Conservation (phyloP, 257 asterid genomes). For the Knoxia roxburghii region DNA sequence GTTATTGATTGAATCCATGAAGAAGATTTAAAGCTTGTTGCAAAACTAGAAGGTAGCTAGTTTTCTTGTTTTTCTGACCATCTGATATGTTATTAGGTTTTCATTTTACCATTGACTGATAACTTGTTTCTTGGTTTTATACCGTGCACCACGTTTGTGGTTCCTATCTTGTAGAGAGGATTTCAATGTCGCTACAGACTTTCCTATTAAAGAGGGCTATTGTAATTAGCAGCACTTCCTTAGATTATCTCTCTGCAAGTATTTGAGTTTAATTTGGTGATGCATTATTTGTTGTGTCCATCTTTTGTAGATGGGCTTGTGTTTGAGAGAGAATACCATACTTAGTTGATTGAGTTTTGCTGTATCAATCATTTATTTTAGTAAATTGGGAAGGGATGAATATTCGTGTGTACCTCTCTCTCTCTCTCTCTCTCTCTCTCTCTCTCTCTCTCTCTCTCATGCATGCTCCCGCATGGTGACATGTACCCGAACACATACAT, state of each 20-base stretch:
- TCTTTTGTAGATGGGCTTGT: neutral
- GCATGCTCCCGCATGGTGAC: neutral
- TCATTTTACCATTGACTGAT: neutral
- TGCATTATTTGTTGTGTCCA: neutral
- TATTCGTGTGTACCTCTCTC: neutral
- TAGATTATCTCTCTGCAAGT: too few relatives aligned
- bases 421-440: neutral
- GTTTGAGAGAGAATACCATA: too few relatives aligned
- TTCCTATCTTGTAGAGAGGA: neutral
- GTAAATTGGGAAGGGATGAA: neutral
- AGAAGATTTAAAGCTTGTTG: neutral
- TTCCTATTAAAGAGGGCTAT: neutral
- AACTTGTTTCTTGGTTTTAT: neutral
- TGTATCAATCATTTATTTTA: neutral
- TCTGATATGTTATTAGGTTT: conserved; percentile 1
- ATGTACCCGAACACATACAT: neutral
- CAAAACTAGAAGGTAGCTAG: neutral
- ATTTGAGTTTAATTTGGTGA: neutral
- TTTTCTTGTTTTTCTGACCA: neutral
- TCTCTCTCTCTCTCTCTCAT: neutral
- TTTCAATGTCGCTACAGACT: neutral
- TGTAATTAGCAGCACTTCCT: neutral
- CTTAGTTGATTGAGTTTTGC: conserved; percentile 1
- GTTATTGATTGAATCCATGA: neutral
- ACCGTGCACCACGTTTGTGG: too few relatives aligned